Evolutionary conservation across 345 rosid species (phyloP), one percentile per base, ranked within the genome.

Genomic region (Camelina laxa): DNA sequence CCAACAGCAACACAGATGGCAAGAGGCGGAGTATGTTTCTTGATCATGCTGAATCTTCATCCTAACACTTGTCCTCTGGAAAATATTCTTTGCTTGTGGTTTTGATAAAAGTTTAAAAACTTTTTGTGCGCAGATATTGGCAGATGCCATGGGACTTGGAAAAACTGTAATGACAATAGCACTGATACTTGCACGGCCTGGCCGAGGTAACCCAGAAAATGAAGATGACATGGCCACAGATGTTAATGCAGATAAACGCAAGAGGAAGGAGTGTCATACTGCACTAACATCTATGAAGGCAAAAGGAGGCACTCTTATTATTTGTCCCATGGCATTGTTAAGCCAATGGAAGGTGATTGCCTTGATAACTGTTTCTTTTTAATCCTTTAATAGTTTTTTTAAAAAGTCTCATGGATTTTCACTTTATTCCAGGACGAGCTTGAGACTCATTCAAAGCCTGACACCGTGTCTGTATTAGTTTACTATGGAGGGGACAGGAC

Each of bases 101-200:
- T 45, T n/a, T 47, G 20, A 16, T 42, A 3, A 5, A 45, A 2
- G 42, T 35, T 12, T 68, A 1, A 68, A 51, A 68, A 41, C n/a
- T 1, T 38, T 27, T 9, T 50, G 11, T 58, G 45, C 53, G 49
- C 65, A 86, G 95, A 87, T 89, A 53, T 72, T 89, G 48, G 95
- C 90, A 47, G 95, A 86, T 86, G 89, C 95, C 58, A 89, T 89
- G 95, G 90, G 92, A 27, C 95, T 87, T 44, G 95, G 91, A 41
- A 89, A 87, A 79, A 89, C 95, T 4, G 90, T 89, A 69, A 89
- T 89, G 95, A 87, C 89, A 33, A 86, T 89, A 76, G 88, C 91
- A 64, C 69, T 89, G 47, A 79, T 89, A 73, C 91, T 87, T 69
- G 81, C 95, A 64, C 75, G 88, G 69, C 84, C 82, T 15, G 82